phyloP scores from a whole-genome alignment of 2,329 filamentous ascomycete genomes.

The Curvularia hawaiiensis region DNA sequence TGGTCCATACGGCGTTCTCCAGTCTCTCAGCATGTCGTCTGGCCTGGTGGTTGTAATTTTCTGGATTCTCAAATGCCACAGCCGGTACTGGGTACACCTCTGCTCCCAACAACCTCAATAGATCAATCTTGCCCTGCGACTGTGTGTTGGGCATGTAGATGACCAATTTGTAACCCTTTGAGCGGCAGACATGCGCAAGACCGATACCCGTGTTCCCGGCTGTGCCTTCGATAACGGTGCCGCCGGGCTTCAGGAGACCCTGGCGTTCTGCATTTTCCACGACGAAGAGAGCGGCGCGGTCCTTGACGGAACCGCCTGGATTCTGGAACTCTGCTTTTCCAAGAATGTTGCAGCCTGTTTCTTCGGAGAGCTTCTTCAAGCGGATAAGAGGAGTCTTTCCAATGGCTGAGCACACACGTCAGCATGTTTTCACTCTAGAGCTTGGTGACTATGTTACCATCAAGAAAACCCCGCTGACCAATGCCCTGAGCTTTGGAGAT shows the following conservation, averaged over 20 bases:
- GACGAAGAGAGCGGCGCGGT: conserved; percentile 92
- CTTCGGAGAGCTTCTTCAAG: conserved; percentile 82
- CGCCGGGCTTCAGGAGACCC: conserved; percentile 80
- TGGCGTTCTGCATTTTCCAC: conserved; percentile 91
- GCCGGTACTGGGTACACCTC: conserved; percentile 96
- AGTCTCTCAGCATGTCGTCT: conserved; percentile 83
- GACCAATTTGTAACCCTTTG: conserved; percentile 89
- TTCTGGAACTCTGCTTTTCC: conserved; percentile 99
- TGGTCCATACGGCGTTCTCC: conserved; percentile 95
- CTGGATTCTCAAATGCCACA: conserved; percentile 90
- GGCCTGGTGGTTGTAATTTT: conserved; percentile 99
- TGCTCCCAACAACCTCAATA: conserved; percentile 86
- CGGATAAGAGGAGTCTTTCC: conserved; percentile 96
- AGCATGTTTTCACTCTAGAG: conserved; percentile 5
- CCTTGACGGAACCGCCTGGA: conserved; percentile 94
- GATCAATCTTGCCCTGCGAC: conserved; percentile 96
- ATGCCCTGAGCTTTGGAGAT: conserved; percentile 82
- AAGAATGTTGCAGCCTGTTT: conserved; percentile 91
- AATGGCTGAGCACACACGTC: conserved; percentile 67
- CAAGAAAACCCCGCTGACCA: conserved; percentile 74
- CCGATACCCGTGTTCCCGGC: conserved; percentile 98
- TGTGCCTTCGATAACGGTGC: conserved; percentile 95
- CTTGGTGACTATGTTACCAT: conserved; percentile 63
- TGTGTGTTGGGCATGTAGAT: conserved; percentile 99
- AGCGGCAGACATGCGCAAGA: conserved; percentile 93